Percentiles rank a stretch among this genome's conserved stretches.
These are phyloP conservation scores for Plasmopara muralis DNA, from an alignment of 352 stramenopile genomes.

Conservation along the genomic window DNA sequence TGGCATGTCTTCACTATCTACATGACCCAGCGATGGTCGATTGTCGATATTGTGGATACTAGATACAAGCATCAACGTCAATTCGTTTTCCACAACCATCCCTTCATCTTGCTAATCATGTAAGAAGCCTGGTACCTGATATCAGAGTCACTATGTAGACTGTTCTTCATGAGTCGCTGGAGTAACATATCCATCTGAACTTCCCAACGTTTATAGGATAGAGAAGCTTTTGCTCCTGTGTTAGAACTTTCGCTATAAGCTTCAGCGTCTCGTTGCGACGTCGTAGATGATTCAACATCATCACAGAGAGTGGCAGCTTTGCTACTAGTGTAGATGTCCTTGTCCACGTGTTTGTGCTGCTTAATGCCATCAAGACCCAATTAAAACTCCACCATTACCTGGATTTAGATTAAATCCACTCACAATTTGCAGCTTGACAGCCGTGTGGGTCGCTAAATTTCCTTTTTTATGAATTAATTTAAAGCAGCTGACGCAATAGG, in stretches of 20 bases:
- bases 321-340: slow-evolving; percentile 17
- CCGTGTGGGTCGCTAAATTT: slow-evolving; percentile 72
- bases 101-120: too few species aligned
- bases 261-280: slow-evolving; percentile 1
- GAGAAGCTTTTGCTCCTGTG: slow-evolving; percentile 3
- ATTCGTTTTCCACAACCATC: slow-evolving; percentile 12
- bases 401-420: not conserved
- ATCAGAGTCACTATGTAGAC: slow-evolving; percentile 59
- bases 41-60: slow-evolving; percentile 72
- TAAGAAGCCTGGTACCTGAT: slow-evolving; percentile 37
- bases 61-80: slow-evolving; percentile 9
- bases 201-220: slow-evolving; percentile 63
- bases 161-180: slow-evolving; percentile 81
- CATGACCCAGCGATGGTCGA: slow-evolving; percentile 40
- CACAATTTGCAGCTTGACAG: slow-evolving; percentile 45
- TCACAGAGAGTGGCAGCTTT: slow-evolving; percentile 19
- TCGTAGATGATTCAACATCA: slow-evolving; percentile 28
- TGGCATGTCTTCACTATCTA: slow-evolving; percentile 24
- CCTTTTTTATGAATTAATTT: slow-evolving; percentile 86
- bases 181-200: slow-evolving; percentile 81
- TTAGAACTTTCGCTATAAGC: too few species aligned
- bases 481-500: slow-evolving; percentile 83
- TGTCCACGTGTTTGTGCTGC: slow-evolving; percentile 11
- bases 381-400: not conserved
- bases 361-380: not conserved